Evolutionary conservation across 306 rosid species (phyloP), one percentile per base, ranked within the genome.

Genomic region (Vigna angularis): DNA sequence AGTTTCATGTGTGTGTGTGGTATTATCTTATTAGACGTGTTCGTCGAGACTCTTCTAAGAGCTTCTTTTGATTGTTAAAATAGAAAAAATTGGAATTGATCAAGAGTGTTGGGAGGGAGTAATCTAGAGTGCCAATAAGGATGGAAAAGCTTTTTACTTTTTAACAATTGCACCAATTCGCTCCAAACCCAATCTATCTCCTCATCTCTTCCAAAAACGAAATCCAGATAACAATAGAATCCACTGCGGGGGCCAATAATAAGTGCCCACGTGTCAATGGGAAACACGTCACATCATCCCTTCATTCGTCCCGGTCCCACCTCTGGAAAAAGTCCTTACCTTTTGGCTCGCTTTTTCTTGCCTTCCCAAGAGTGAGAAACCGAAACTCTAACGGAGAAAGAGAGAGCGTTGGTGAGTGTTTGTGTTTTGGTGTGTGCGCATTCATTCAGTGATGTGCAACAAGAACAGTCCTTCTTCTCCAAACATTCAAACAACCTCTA

Each of bases 191-290:
- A 75, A 67, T 70, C 79, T 61, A 77, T 36, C 66, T 58, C 58
- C 86, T 83, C 75, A 83, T 79, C 89, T 55, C 82, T 59, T 65
- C 55, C 81, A 22, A 10, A 65, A 87, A 76, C 79, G 97, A 87
- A 85, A 92, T 95, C 97, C 72, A 81, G 98, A 95, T 95, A 91
- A 86, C 90, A 85, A 61, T 79, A 74, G 78, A 94, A 94, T 94
- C 97, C 89, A 80, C 73, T 0, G 0, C 7, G 6, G 2, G 6
- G 0, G 0, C 98, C 89, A 95, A 89, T 92, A 49, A 0, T 0
- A 0, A 0, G 0, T 0, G 1, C 0, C 78, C 98, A 88, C 96
- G 89, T 88, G 93, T 82, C 70, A 18, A 12, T 62, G 5, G 51
- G 22, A 72, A 10, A 3, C 51, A 34, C 73, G 72, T 89, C 92